phyloP scores from a whole-genome alignment of 768 basidiomycete genomes.

The Coprinopsis cinerea region DNA sequence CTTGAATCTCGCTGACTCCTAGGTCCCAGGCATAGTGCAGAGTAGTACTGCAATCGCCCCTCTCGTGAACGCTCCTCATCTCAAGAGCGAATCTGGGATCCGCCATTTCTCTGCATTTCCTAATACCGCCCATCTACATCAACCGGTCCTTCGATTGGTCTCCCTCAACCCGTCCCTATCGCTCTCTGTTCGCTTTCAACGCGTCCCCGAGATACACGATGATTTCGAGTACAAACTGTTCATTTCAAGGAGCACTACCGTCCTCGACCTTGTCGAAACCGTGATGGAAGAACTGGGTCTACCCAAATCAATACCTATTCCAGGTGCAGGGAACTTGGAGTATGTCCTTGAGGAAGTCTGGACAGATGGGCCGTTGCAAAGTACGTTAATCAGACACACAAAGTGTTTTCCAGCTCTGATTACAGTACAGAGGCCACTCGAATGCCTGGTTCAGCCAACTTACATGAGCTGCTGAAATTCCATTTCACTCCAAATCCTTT shows the following conservation, averaged over 20 bases:
- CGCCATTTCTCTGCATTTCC: conserved; percentile 68
- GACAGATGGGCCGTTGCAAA: conserved; percentile 43
- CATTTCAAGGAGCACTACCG: conserved; percentile 51
- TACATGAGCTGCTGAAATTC: conserved; percentile 38
- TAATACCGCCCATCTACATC: conserved; percentile 61
- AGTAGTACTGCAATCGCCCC: conserved; percentile 43
- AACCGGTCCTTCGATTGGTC: conserved; percentile 63
- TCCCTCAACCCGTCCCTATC: conserved; percentile 60
- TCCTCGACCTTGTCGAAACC: conserved; percentile 45
- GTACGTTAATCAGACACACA: conserved; percentile 47
- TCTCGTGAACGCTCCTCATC: conserved; percentile 38
- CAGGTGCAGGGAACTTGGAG: conserved; percentile 63
- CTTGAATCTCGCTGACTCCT: background rate
- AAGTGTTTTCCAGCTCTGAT: too few species aligned
- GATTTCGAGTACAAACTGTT: conserved; percentile 62
- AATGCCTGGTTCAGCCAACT: conserved; percentile 34
- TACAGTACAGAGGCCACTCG: conserved; percentile 33
- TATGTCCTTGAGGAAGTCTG: conserved; percentile 73
- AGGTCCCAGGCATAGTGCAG: conserved; percentile 42
- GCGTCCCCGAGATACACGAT: conserved; percentile 76
- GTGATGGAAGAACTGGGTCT: conserved; percentile 65
- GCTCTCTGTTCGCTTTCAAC: conserved; percentile 47
- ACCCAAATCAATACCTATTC: conserved; percentile 54
- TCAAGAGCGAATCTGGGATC: conserved; percentile 27
- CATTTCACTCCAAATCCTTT: conserved; percentile 38